Base-by-base conservation (phyloP, 306 rosid species). In the Vachellia collinsii region DNA sequence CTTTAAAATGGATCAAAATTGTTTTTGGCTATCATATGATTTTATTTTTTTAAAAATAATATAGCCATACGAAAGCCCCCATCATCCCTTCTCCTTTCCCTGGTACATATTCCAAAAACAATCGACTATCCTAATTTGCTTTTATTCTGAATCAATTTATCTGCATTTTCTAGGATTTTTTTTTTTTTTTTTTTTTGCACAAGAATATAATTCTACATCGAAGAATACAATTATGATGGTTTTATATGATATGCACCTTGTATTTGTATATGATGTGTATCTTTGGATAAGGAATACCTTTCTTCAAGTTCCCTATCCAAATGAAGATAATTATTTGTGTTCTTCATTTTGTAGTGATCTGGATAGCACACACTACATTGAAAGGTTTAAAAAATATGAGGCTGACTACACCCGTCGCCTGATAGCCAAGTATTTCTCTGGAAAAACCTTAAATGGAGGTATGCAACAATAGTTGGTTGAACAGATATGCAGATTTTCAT, bases 371-470 rank as follows among this genome's bases (percentile, higher is more conserved):
- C 81, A 80, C 42, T 85, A 64, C 81, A 74, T 79, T 69, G 87
- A 80, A 72, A 85, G 90, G 41, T 82, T 87, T 77, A 80, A 71
- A 74, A 87, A 80, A 62, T 80, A 85, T 80, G 85, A 82, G 39
- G 67, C 77, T n/a, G 90, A 85, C 47, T 87, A 85, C 64, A 46
- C 79, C 36, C 44, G 39, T 16, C 88, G 90, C 29, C 42, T 87
- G 85, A 17, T 85, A 39, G 77, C 77, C 39, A 87, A 87, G 76
- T 87, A 85, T 77, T 87, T 87, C 87, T 85, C 90, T 17, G 53
- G 73, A n/a, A 87, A 85, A 76, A 38, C 41, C 56, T 23, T 53
- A 53, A 46, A 14, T 77, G 88, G 86, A 84, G 90, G 90, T 87
- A 85, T 71, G 79, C 69, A 66, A 53, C 78, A 76, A 75, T 78